phyloP scores from a whole-genome alignment of 2,329 filamentous ascomycete species.

The Fusarium sp. region DNA sequence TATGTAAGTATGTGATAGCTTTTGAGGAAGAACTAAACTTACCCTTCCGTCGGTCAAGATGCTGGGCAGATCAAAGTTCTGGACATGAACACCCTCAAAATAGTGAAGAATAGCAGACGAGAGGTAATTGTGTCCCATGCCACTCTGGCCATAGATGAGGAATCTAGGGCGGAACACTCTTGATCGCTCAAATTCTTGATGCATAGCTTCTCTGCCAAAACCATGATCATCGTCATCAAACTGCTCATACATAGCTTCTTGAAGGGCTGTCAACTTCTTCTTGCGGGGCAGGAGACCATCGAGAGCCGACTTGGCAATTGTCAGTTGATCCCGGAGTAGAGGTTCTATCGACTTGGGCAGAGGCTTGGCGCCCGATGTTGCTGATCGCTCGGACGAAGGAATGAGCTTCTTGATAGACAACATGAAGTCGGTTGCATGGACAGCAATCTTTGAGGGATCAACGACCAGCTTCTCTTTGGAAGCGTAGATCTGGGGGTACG shows the following conservation, averaged over 20 bases:
- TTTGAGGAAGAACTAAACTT: constrained; percentile 49
- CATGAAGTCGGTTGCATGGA: constrained; percentile 96
- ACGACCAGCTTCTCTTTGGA: constrained; percentile 91
- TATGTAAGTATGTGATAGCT: constrained; percentile 34
- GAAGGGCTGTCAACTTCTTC: constrained; percentile 87
- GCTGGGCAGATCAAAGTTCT: constrained; percentile 91
- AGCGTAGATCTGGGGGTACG: constrained; percentile 95
- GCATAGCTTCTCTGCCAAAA: constrained; percentile 82
- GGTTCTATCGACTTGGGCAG: constrained; percentile 85
- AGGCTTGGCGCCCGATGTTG: constrained; percentile 84
- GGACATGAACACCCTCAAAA: constrained; percentile 93
- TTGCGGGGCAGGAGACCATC: constrained; percentile 84
- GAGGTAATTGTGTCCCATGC: constrained; percentile 95
- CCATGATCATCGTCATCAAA: constrained; percentile 84
- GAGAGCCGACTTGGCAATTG: constrained; percentile 73
- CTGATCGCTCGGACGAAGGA: constrained; percentile 91
- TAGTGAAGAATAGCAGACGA: constrained; percentile 87
- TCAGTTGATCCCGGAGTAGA: constrained; percentile 78
- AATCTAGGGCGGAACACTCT: constrained; percentile 90
- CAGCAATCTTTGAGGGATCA: constrained; percentile 82
- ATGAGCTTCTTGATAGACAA: constrained; percentile 96
- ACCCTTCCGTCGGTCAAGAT: constrained; percentile 85
- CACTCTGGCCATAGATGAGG: constrained; percentile 81
- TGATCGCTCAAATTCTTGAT: constrained; percentile 84
- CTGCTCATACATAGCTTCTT: constrained; percentile 93